Evolutionary conservation across 2,329 filamentous ascomycete genomes (phyloP).

Genomic region (Fusarium tricinctum): DNA sequence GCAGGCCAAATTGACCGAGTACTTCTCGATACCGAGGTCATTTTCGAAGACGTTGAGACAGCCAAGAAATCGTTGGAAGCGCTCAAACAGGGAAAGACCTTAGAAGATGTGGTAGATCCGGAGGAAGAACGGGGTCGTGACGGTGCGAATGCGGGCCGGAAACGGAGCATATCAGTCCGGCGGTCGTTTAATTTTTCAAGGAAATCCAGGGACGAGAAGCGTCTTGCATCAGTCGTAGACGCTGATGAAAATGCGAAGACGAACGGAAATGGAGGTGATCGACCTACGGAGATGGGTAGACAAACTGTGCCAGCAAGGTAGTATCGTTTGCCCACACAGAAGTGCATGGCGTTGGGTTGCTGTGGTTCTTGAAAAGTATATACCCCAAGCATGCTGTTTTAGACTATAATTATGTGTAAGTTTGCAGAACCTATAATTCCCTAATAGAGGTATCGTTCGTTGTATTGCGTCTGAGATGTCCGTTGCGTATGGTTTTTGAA

Average conservation of each 20-base stretch:
- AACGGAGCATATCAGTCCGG: constrained; percentile 39
- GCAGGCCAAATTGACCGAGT: constrained; percentile 54
- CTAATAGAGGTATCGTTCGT: neutral
- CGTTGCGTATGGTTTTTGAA: neutral
- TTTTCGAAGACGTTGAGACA: constrained; percentile 65
- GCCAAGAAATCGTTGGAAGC: constrained; percentile 63
- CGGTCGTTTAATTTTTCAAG: constrained; percentile 38
- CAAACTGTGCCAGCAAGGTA: constrained; percentile 28
- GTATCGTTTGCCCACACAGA: constrained; percentile 11
- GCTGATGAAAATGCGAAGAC: constrained; percentile 5
- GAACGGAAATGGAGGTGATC: constrained; percentile 2
- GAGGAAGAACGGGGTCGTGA: constrained; percentile 32
- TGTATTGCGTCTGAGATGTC: neutral
- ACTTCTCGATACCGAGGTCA: constrained; percentile 48
- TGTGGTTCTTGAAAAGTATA: constrained; percentile 27
- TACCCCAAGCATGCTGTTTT: constrained; percentile 27
- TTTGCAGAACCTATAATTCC: constrained; percentile 13
- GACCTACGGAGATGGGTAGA: constrained; percentile 15
- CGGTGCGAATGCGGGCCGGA: constrained; percentile 15
- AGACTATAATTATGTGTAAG: constrained; percentile 38
- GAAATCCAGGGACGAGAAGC: constrained; percentile 31
- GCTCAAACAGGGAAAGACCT: constrained; percentile 59
- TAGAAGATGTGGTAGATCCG: constrained; percentile 47
- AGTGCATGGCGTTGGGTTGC: constrained; percentile 32
- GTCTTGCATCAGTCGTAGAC: constrained; percentile 22